Evolutionary conservation across 176 grass and related monocot genomes (phyloP).

Genomic region (Juncus effusus): DNA sequence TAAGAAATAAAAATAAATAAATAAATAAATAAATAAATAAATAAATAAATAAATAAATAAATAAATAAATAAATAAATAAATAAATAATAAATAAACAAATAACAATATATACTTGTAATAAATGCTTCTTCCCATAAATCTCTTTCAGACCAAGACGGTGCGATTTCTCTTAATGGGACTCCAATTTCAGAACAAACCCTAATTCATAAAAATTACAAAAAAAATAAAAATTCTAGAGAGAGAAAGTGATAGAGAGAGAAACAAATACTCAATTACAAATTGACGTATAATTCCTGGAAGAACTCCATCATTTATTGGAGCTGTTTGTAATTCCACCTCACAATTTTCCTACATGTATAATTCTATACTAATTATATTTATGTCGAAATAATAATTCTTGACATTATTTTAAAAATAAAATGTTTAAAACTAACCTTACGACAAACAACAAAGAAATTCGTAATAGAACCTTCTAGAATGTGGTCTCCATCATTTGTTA

Average conservation of each 20-base stretch:
- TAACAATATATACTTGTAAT: conserved; percentile 59
- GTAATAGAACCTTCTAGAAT: conserved; percentile 82
- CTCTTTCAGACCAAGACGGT: conserved; percentile 69
- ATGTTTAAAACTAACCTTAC: conserved; percentile 38
- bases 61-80: conserved; percentile 18
- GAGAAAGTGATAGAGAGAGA: not conserved
- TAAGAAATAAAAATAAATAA: not conserved
- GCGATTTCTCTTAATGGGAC: conserved; percentile 53
- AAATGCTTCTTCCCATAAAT: conserved; percentile 83
- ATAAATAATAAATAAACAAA: conserved; percentile 20
- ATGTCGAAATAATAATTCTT: not conserved
- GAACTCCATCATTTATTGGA: conserved; percentile 58
- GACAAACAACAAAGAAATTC: conserved; percentile 75
- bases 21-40: conserved; percentile 17
- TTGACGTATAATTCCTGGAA: conserved; percentile 80
- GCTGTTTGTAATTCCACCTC: conserved; percentile 71
- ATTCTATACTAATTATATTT: conserved; percentile 26
- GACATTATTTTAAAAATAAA: not conserved
- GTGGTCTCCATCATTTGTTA: conserved; percentile 68
- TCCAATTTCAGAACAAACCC: conserved; percentile 63
- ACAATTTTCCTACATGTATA: conserved; percentile 2
- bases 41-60: conserved; percentile 19
- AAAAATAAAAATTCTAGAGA: not conserved
- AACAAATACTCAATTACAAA: conserved; percentile 72
- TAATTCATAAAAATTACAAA: conserved; percentile 23